A percentile compares a stretch with the other conserved stretches of the same genome.
phyloP scores from a whole-genome alignment of 352 stramenopile species.

The Pythium monospermum region DNA sequence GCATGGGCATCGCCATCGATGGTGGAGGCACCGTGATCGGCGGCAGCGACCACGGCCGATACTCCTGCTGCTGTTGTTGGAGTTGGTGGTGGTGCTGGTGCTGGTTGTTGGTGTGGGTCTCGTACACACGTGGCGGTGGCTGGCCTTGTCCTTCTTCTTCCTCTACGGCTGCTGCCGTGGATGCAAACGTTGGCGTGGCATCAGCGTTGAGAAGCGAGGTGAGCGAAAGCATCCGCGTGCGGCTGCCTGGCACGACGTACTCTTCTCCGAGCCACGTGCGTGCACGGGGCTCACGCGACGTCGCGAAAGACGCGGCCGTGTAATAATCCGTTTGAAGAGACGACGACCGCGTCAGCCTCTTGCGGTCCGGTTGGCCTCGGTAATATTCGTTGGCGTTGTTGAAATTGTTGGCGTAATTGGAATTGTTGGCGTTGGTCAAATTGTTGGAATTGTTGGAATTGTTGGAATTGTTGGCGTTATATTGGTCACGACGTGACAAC shows the following conservation, averaged over 20 bases:
- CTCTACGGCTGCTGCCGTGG: too few species aligned
- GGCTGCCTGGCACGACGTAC: not conserved
- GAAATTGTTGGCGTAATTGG: not conserved
- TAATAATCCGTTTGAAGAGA: slow-evolving; percentile 79
- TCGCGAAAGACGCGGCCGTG: slow-evolving; percentile 23
- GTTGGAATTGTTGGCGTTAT: not conserved
- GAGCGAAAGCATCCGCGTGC: not conserved
- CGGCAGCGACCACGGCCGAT: slow-evolving; percentile 6
- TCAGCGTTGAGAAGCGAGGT: not conserved
- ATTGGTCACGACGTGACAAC: not conserved
- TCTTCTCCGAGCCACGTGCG: slow-evolving; percentile 13
- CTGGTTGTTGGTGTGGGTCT: not conserved
- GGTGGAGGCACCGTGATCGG: slow-evolving; percentile 6
- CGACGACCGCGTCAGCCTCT: slow-evolving; percentile 61
- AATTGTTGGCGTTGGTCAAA: too few species aligned
- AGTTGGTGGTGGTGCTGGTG: not conserved
- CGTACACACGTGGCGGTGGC: not conserved
- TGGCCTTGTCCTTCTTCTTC: too few species aligned
- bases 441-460: not conserved
- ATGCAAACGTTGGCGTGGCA: too few species aligned
- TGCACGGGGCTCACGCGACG: slow-evolving; percentile 7
- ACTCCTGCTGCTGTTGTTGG: not conserved
- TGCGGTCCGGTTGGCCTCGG: slow-evolving; percentile 45
- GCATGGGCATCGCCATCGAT: not conserved
- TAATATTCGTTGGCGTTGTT: too few species aligned